Conservation (phyloP, 1,284 basidiomycete genomes). For the Apiotrichum laibachii region DNA sequence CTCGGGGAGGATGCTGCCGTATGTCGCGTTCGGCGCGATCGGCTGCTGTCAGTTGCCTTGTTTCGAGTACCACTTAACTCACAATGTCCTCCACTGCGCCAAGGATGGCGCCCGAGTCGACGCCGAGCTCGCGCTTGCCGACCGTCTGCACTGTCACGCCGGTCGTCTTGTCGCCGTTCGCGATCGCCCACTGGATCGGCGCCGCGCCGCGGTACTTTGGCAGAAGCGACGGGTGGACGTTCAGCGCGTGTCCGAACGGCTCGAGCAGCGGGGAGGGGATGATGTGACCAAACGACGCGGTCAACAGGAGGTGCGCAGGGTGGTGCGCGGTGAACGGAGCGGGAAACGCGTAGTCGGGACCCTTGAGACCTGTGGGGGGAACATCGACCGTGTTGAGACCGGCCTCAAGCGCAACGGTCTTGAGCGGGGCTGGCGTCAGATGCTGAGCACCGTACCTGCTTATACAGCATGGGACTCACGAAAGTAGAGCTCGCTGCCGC, state of each 20-base stretch:
- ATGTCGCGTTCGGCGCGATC: conserved; percentile 57
- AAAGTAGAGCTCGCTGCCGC: conserved; percentile 21
- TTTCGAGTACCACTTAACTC: conserved; percentile 20
- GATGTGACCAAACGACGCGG: conserved; percentile 90
- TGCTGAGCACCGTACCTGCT: not conserved
- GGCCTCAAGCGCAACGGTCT: conserved; percentile 21
- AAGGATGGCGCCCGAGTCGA: conserved; percentile 54
- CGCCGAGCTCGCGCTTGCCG: conserved; percentile 35
- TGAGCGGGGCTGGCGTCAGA: conserved; percentile 23
- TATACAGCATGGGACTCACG: conserved; percentile 9
- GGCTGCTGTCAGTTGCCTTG: conserved; percentile 46
- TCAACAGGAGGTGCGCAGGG: conserved; percentile 67
- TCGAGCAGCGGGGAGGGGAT: conserved; percentile 65
- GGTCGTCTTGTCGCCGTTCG: conserved; percentile 61
- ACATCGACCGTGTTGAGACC: conserved; percentile 21
- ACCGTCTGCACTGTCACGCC: conserved; percentile 65
- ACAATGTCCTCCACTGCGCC: conserved; percentile 41
- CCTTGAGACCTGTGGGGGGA: conserved; percentile 24
- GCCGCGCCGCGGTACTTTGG: conserved; percentile 88
- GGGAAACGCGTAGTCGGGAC: conserved; percentile 9
- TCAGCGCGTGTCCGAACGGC: conserved; percentile 72
- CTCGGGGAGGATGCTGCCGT: conserved; percentile 59
- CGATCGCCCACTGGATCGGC: conserved; percentile 82
- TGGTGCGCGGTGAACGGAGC: conserved; percentile 52
- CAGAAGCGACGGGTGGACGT: conserved; percentile 87